Evolutionary conservation across 441 rosid species (phyloP), one percentile per base, ranked within the genome.

Genomic region (Erodium texanum): DNA sequence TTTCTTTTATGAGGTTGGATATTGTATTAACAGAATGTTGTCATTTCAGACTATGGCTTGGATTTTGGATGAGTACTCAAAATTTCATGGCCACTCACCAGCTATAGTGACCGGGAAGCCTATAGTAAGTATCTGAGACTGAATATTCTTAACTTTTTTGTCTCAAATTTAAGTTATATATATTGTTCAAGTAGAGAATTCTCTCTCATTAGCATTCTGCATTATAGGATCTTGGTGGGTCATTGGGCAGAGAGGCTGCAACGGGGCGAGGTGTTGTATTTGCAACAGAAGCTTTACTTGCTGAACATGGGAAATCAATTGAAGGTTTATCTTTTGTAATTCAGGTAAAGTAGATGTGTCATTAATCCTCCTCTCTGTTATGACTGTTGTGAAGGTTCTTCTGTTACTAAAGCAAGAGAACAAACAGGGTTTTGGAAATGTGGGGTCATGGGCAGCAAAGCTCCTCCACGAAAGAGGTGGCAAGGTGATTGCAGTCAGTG

Each of bases 91-190:
- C 50, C 86, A 94, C 75, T 92, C 98, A 0, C 99, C 97, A 3
- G 98, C 99, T 70, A 84, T 94, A 70, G 99, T 92, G 69, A 89
- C 99, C 0, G 97, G 98, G 73, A 94, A 94, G 76, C 99, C 99
- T 61, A 80, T 89, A 20, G 97, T 92, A 80, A 88, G 92, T 72
- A 27, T 23, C 11, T 27, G 1, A 66, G 43, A 41, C 22, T 43
- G 27, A 61, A 20, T 19, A n/a, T n/a, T 14, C 7, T 62, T 24
- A 11, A 16, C 36, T 32, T n/a, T 24, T 18, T 63, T 62, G 22
- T 2, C 15, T 20, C 14, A 34, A 34, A 34, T 34, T 34, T 34
- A 9, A 34, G 8, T 34, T 34, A 34, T 34, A 43, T 14, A 43
- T 43, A 14, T 43, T 43, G 50, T 43, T 43, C 15, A 43, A 43